Percentiles rank a stretch among this genome's conserved stretches.
Conservation (phyloP, 768 basidiomycete species). For the Chlorophyllum brunneum region DNA sequence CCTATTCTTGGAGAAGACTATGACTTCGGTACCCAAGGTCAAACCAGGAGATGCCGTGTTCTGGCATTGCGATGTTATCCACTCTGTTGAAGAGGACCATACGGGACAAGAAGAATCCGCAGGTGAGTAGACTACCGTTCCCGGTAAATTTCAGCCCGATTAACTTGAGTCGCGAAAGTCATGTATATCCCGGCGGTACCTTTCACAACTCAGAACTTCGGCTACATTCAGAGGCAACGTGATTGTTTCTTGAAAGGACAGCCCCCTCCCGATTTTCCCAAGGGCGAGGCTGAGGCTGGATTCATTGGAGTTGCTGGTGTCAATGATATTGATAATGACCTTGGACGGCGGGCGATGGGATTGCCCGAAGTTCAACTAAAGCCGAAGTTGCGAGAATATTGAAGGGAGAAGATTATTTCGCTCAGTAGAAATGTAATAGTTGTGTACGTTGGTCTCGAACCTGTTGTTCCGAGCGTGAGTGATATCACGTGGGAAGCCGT, state of each 20-base stretch:
- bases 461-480: too few species aligned
- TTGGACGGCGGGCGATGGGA: constrained; percentile 20
- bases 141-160: too few species aligned
- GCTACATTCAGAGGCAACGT: constrained; percentile 60
- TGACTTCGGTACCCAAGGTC: constrained; percentile 70
- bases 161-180: constrained; percentile 31
- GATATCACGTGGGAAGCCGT: too few species aligned
- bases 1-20: constrained; percentile 55
- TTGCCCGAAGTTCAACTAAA: neutral
- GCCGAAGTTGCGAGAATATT: too few species aligned
- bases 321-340: constrained; percentile 30
- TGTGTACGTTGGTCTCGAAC: too few species aligned
- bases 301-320: constrained; percentile 33
- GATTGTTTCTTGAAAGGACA: constrained; percentile 55
- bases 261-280: constrained; percentile 71
- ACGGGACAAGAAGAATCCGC: constrained; percentile 52
- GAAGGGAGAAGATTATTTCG: too few species aligned
- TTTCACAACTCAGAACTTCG: constrained; percentile 54
- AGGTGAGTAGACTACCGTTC: constrained; percentile 38
- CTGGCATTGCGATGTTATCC: constrained; percentile 65
- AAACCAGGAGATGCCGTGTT: constrained; percentile 76
- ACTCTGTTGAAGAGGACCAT: constrained; percentile 49
- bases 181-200: constrained; percentile 81
- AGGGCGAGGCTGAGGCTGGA: constrained; percentile 32
- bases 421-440: too few species aligned